phyloP scores from a whole-genome alignment of 192 early-diverging fungal species.

The Gamsiella multidivaricata region DNA sequence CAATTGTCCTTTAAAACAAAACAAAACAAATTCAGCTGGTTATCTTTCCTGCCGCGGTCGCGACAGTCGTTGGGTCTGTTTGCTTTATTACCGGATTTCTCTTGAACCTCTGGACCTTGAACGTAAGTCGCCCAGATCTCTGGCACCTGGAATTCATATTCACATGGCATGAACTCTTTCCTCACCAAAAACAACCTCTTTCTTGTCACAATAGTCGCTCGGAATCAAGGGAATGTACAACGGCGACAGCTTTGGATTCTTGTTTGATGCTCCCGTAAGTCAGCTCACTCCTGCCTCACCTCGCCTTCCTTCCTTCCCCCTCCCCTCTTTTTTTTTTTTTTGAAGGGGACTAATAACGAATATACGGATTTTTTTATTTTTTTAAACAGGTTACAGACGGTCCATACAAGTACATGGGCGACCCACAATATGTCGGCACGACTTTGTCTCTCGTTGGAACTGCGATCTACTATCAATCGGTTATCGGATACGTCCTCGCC shows the following conservation, averaged over 20 bases:
- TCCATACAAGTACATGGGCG: conserved; percentile 63
- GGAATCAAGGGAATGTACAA: conserved; percentile 74
- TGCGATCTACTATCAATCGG: conserved; percentile 62
- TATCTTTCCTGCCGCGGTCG: conserved; percentile 37
- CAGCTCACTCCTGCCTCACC: not conserved
- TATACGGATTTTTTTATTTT: not conserved
- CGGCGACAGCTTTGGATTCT: conserved; percentile 67
- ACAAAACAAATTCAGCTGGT: conserved; percentile 50
- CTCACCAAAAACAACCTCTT: not conserved
- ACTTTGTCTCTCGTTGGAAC: conserved; percentile 62
- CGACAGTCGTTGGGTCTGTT: conserved; percentile 46
- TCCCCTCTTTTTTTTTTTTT: not conserved
- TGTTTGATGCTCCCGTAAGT: conserved; percentile 64
- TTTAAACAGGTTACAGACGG: conserved; percentile 54
- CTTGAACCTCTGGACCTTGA: conserved; percentile 69
- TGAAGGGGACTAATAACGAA: not conserved
- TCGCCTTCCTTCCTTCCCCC: not conserved
- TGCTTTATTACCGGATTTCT: conserved; percentile 55
- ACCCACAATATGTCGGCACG: conserved; percentile 70
- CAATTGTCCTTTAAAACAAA: no score
- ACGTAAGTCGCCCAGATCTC: no score
- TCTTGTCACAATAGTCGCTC: conserved; percentile 38
- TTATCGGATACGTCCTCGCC: conserved; percentile 62
- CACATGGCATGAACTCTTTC: not conserved
- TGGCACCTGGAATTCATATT: not conserved